Evolutionary conservation across 495 filamentous ascomycete species (phyloP), one percentile per base, ranked within the genome.

Genomic region (Hyaloscypha variabilis): DNA sequence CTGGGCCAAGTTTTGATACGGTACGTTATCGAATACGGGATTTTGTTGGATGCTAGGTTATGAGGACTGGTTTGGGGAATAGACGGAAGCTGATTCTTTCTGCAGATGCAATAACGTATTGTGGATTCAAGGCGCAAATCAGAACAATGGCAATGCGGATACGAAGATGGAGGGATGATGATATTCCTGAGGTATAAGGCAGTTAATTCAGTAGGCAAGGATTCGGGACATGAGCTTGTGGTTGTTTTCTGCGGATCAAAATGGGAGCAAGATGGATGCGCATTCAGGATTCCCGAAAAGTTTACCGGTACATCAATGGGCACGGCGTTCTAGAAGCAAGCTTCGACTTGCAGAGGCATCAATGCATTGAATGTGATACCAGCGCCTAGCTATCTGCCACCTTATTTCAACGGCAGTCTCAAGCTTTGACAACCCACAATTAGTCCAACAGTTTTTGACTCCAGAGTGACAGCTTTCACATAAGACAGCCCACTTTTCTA

Each of bases 1-100:
- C 77, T 99, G 73, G 95, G 95, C 23, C 88, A 96, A 76, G 95
- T 98, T 57, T 75, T 99, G 69, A 98, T 99, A 69, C 83, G 95
- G 92, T 96, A 75, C 63, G 79, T 77, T 65, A 31, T 30, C 2
- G 60, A 19, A 30, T 28, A 46, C 14, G 60, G 17, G 39, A 46
- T 19, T 19, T 3, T 46, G 11, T 46, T 34, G 17, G 13, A 46
- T 46, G 39, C 10, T 46, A 4, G 39, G 39, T 8, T 46, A 42
- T 8, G 2, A 25, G 29, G n/a, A 56, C 24, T 52, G 1, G 34
- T 29, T 1, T 4, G 36, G 17, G 21, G 3, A 55, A 50, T 5
- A 10, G 23, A 56, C 8, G 26, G 21, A 52, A 11, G 50, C 50
- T 39, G 51, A 54, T 60, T 71, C 34, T 60, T 34, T 28, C 31